A percentile compares a stretch with the other conserved stretches of the same genome.
These are phyloP conservation scores for Phytophthora boehmeriae DNA, from an alignment of 352 stramenopile genomes.

Conservation along the genomic window DNA sequence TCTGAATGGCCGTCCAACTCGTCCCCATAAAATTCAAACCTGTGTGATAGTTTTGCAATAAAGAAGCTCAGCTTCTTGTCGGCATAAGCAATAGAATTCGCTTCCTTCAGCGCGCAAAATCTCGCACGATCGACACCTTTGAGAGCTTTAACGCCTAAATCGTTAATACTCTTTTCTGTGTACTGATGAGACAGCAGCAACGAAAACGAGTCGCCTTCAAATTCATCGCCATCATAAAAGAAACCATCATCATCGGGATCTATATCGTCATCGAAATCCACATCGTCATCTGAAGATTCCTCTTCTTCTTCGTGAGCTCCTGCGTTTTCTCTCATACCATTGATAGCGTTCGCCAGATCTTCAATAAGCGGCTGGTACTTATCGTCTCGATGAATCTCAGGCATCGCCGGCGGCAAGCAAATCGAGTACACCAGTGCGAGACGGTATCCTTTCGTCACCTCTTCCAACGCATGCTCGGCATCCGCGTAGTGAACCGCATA, in stretches of 20 bases:
- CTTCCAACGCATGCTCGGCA: slow-evolving; percentile 19
- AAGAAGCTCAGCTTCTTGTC: slow-evolving; percentile 18
- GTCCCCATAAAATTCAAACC: slow-evolving; percentile 18
- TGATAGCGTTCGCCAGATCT: slow-evolving; percentile 20
- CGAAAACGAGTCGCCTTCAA: slow-evolving; percentile 36
- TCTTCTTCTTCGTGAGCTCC: no score
- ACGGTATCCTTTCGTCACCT: slow-evolving; percentile 26
- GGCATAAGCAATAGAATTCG: background rate
- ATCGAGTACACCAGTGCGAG: slow-evolving; percentile 26
- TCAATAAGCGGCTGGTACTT: background rate
- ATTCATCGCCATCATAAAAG: no score
- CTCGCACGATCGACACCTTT: slow-evolving; percentile 23
- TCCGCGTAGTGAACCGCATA: slow-evolving; percentile 29
- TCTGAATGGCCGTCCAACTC: slow-evolving; percentile 9
- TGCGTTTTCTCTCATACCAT: slow-evolving; percentile 35
- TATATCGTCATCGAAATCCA: no score
- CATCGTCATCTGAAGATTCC: no score
- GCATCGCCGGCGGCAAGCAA: slow-evolving; percentile 18
- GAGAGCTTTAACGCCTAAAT: slow-evolving; percentile 7
- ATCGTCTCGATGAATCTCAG: no score
- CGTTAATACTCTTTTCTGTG: slow-evolving; percentile 20
- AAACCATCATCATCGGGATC: no score
- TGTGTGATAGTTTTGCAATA: slow-evolving; percentile 13
- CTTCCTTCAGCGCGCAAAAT: slow-evolving; percentile 6
- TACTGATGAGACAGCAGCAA: slow-evolving; percentile 28